phyloP scores from a whole-genome alignment of 2,329 filamentous ascomycete genomes.

The Fusarium sp. region DNA sequence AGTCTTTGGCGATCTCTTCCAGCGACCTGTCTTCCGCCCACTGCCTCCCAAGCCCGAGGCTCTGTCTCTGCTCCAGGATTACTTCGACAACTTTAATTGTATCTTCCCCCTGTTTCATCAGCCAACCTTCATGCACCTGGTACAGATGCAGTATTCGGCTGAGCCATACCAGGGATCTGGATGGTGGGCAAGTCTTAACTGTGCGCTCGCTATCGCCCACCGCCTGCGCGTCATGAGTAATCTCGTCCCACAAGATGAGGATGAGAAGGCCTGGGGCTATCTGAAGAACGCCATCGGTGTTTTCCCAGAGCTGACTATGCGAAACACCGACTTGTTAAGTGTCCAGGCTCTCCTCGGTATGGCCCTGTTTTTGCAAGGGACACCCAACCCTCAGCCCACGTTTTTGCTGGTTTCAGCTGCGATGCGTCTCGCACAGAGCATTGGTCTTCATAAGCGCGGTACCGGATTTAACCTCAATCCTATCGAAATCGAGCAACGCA shows the following conservation, averaged over 20 bases:
- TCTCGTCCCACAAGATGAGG: conserved; percentile 88
- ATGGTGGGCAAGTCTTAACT: conserved; percentile 98
- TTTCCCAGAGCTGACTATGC: conserved; percentile 91
- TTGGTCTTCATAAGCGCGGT: conserved; percentile 93
- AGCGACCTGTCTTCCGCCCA: conserved; percentile 83
- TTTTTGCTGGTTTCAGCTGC: conserved; percentile 93
- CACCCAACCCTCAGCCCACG: conserved; percentile 93
- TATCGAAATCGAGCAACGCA: conserved; percentile 90
- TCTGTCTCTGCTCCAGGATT: conserved; percentile 88
- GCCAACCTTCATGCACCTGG: conserved; percentile 97
- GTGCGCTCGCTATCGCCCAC: conserved; percentile 92
- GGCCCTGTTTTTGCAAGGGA: conserved; percentile 94
- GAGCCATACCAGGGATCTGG: conserved; percentile 95
- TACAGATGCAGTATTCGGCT: conserved; percentile 91
- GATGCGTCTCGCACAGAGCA: conserved; percentile 90
- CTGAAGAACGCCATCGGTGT: conserved; percentile 97
- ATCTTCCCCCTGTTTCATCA: conserved; percentile 98
- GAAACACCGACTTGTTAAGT: conserved; percentile 93
- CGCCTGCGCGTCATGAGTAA: conserved; percentile 96
- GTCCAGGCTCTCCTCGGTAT: conserved; percentile 95
- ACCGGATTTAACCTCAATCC: conserved; percentile 93
- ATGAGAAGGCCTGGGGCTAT: conserved; percentile 94
- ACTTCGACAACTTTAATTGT: conserved; percentile 98
- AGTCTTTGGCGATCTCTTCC: conserved; percentile 92
- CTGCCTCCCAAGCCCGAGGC: conserved; percentile 90